These are phyloP conservation scores for Amanita molliuscula DNA, from an alignment of 768 basidiomycete species.

Conservation along the genomic window DNA sequence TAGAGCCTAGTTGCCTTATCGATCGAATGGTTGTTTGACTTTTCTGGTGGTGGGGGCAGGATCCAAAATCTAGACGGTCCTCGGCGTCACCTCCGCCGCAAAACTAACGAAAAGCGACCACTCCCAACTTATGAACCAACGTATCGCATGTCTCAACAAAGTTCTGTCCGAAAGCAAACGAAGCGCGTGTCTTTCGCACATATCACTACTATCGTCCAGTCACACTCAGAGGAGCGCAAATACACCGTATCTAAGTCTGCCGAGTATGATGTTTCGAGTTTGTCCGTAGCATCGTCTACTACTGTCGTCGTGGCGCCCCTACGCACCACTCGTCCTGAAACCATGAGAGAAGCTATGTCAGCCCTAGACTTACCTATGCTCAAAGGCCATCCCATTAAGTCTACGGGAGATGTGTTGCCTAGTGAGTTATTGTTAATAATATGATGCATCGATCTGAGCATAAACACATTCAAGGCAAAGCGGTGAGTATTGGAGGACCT, in stretches of 20 bases:
- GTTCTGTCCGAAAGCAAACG: slow-evolving; percentile 6
- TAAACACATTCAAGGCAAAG: neutral
- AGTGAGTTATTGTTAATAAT: neutral
- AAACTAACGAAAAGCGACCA: neutral
- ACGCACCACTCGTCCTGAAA: neutral
- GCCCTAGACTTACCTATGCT: neutral
- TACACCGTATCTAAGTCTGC: neutral
- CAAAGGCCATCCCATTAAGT: neutral
- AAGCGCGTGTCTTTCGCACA: slow-evolving; percentile 11
- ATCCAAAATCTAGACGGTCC: neutral
- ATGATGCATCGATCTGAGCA: neutral
- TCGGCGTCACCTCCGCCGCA: neutral
- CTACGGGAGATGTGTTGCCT: neutral
- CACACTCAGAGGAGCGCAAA: slow-evolving; percentile 9
- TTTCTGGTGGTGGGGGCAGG: neutral
- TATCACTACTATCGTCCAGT: slow-evolving; percentile 6
- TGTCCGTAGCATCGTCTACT: neutral
- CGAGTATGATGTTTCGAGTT: neutral
- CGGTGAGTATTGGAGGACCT: neutral
- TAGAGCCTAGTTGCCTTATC: slow-evolving; percentile 36
- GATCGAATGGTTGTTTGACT: slow-evolving; percentile 29
- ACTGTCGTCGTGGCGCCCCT: neutral
- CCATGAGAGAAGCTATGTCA: neutral
- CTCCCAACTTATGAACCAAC: neutral
- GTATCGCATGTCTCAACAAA: slow-evolving; percentile 2